A percentile compares a stretch with the other conserved stretches of the same genome.
Evolutionary conservation across 1,139 yeast genomes (phyloP).

Genomic region (Lodderomyces oxycetoniae): DNA sequence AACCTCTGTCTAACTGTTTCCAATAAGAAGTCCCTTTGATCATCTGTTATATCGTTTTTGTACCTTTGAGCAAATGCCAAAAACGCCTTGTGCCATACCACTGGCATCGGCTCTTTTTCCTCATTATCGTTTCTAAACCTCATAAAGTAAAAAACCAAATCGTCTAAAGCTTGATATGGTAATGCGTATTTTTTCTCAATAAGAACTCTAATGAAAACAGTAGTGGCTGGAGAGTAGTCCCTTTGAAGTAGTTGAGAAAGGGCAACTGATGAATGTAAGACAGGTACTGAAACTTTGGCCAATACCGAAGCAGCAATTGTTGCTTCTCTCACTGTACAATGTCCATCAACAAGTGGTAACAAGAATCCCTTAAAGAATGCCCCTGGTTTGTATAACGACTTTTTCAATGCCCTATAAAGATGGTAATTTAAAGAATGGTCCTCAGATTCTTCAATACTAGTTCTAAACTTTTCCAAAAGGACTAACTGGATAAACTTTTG

Average conservation of each 20-base stretch:
- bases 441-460: slow-evolving; percentile 73
- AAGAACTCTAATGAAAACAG: slow-evolving; percentile 83
- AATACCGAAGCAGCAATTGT: slow-evolving; percentile 91
- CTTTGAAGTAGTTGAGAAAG: slow-evolving; percentile 76
- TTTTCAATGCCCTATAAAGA: slow-evolving; percentile 83
- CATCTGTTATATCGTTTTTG: slow-evolving; percentile 95
- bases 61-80: slow-evolving; percentile 92
- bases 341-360: slow-evolving; percentile 80
- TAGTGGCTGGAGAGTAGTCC: slow-evolving; percentile 83
- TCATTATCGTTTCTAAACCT: slow-evolving; percentile 63
- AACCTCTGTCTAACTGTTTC: slow-evolving; percentile 89
- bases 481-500: slow-evolving; percentile 76
- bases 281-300: slow-evolving; percentile 87
- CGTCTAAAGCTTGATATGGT: slow-evolving; percentile 95
- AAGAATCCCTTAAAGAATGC: slow-evolving; percentile 96
- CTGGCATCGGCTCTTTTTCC: slow-evolving; percentile 51
- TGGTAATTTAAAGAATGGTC: slow-evolving; percentile 77
- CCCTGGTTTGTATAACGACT: slow-evolving; percentile 91
- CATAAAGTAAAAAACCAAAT: slow-evolving; percentile 92
- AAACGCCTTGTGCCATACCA: slow-evolving; percentile 96
- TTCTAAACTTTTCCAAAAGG: slow-evolving; percentile 78
- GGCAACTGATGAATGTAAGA: slow-evolving; percentile 94
- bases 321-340: slow-evolving; percentile 89
- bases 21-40: slow-evolving; percentile 87
- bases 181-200: slow-evolving; percentile 93